Evolutionary conservation across 164 flowering plant species (phyloP), one percentile per base, ranked within the genome.

Genomic region (Berberis thunbergii): DNA sequence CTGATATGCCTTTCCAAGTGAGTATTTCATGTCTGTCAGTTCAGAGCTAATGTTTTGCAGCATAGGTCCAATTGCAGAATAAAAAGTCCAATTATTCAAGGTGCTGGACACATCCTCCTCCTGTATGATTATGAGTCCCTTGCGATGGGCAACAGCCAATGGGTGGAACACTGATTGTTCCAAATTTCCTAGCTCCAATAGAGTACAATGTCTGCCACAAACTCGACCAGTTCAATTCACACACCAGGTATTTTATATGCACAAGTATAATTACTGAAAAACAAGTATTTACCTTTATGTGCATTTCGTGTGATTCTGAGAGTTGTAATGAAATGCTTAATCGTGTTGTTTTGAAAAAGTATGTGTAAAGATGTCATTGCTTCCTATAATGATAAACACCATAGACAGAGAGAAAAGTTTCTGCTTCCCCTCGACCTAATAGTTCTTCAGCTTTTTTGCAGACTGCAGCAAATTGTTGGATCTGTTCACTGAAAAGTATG

Each of bases 121-220:
- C 77, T 0, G 63, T 65, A 0, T 41, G 40, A 41, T 70, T 77
- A 2, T 10, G 2, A 10, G 55, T 43, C 42, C 86, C 78, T 45
- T 63, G 67, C 2, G 70, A 59, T 4, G 89, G 85, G 13, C 80
- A 81, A 49, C 86, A 84, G 1, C 86, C 86, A 6, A 82, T 53
- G 4, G 85, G 79, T 60, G 82, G 72, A 26, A 77, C 75, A 26
- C 85, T 69, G 39, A 76, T 66, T 45, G 81, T 78, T 2, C 79
- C 79, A 49, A 83, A 79, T 65, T 82, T 82, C 65, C 81, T 70
- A 50, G 81, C 89, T 39, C 89, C 86, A 40, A 75, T 73, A 7
- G 61, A 60, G 57, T 65, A 62, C 9, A 79, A 55, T 46, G 52
- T 61, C 83, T 81, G 78, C 66, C 3, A 43, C 49, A 52, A 7